These are phyloP conservation scores for Physcomitrellopsis africana DNA, from an alignment of 225 moss, liverwort and hornwort species.

Conservation along the genomic window DNA sequence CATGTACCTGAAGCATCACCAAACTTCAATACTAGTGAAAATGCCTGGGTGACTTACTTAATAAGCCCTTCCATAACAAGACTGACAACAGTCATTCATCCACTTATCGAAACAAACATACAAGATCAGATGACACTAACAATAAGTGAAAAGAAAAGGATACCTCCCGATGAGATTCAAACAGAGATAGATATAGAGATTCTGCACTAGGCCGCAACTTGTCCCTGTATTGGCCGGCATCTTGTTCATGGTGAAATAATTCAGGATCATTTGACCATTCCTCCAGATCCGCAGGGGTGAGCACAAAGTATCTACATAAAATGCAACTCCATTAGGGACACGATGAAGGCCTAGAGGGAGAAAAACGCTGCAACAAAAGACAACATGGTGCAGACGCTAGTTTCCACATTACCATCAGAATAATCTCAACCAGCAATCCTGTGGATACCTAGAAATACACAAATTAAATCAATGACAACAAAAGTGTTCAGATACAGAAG, in stretches of 20 bases:
- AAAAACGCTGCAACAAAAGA: slow-evolving; percentile 26
- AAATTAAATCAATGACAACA: too few relatives aligned
- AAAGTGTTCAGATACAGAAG: too few relatives aligned
- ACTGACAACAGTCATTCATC: background rate
- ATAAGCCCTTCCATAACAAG: slow-evolving; percentile 11
- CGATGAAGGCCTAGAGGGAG: slow-evolving; percentile 5
- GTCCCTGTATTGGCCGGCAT: slow-evolving; percentile 90
- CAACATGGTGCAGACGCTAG: slow-evolving; percentile 4
- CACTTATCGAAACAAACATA: slow-evolving; percentile 9
- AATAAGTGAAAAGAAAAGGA: slow-evolving; percentile 24
- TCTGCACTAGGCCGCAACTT: slow-evolving; percentile 99
- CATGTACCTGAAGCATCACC: slow-evolving; percentile 13
- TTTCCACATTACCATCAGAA: slow-evolving; percentile 14
- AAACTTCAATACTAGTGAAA: background rate
- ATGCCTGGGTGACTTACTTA: background rate
- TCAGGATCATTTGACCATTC: slow-evolving; percentile 98
- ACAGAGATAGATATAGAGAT: slow-evolving; percentile 87
- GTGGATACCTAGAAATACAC: background rate
- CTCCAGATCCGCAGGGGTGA: slow-evolving; percentile 86
- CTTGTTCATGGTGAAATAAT: slow-evolving; percentile 98
- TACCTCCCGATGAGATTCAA: slow-evolving; percentile 98
- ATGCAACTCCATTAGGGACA: slow-evolving; percentile 34
- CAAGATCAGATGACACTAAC: slow-evolving; percentile 4
- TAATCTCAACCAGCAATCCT: background rate
- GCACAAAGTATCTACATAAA: slow-evolving; percentile 78